Conservation (phyloP, 169 alveolate species). For the Eimeria praecox region DNA sequence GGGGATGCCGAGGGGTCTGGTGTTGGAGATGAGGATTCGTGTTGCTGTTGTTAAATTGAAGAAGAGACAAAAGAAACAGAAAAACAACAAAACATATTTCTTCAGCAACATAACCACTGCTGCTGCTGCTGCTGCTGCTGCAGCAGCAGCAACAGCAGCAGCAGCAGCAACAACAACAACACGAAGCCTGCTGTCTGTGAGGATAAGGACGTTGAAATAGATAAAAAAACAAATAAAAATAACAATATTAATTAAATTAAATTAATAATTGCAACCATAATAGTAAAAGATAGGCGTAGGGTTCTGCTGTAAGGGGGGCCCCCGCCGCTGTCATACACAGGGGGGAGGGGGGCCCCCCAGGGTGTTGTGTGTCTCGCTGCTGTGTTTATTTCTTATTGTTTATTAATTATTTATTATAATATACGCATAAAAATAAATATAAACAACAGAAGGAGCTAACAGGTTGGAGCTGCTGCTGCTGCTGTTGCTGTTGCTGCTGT, state of each 20-base stretch:
- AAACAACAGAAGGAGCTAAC: background rate
- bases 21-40: background rate
- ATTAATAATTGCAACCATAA: too few relatives aligned
- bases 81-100: background rate
- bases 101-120: background rate
- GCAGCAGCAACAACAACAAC: background rate
- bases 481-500: background rate
- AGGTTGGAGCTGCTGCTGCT: background rate
- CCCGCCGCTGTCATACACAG: too few relatives aligned
- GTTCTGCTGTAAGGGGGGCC: too few relatives aligned
- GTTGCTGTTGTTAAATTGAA: background rate
- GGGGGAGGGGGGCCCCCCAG: background rate
- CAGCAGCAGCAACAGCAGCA: slow-evolving; percentile 21
- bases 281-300: too few relatives aligned
- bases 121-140: too few relatives aligned
- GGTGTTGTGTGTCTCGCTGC: background rate
- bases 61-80: background rate
- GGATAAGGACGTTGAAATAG: background rate
- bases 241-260: too few relatives aligned
- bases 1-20: background rate
- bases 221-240: too few relatives aligned
- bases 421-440: too few relatives aligned
- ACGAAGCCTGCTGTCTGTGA: background rate
- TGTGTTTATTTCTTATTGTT: background rate
- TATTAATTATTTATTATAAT: too few relatives aligned